Conservation (phyloP, 352 stramenopile species). For the Phytophthora lateralis region DNA sequence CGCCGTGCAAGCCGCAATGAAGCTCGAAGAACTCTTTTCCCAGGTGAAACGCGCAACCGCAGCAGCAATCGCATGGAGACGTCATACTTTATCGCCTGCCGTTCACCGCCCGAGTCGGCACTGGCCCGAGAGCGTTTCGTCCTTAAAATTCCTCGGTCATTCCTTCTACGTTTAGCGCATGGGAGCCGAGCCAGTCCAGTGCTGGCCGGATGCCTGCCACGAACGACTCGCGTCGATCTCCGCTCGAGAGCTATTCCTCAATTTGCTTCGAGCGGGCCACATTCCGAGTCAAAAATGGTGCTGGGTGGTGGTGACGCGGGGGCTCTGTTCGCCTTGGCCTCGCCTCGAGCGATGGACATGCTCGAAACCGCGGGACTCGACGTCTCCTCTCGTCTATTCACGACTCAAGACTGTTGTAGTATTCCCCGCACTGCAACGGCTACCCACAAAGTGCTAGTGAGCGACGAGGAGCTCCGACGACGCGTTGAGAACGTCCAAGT, state of each 20-base stretch:
- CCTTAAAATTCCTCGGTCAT: constrained; percentile 33
- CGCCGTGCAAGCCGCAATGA: not conserved
- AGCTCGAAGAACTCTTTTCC: constrained; percentile 4
- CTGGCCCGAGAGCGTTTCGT: constrained; percentile 23
- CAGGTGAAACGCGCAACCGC: constrained; percentile 6
- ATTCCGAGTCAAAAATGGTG: constrained; percentile 20
- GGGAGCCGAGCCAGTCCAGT: constrained; percentile 8
- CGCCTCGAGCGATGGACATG: constrained; percentile 30
- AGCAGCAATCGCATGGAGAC: not conserved
- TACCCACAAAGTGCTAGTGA: constrained; percentile 28
- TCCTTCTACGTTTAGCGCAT: constrained; percentile 24
- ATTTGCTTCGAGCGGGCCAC: constrained; percentile 19
- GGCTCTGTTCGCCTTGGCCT: constrained; percentile 17
- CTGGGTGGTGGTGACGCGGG: not conserved
- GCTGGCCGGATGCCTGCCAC: not conserved
- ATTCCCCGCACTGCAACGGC: constrained; percentile 10
- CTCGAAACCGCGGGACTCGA: constrained; percentile 32
- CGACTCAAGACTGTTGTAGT: constrained; percentile 15
- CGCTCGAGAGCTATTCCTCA: constrained; percentile 17
- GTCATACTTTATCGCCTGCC: constrained; percentile 10
- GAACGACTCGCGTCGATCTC: constrained; percentile 16
- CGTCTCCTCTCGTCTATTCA: constrained; percentile 7
- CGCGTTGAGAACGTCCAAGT: constrained; percentile 25
- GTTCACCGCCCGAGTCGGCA: constrained; percentile 2
- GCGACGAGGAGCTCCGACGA: constrained; percentile 39